A percentile compares a stretch with the other conserved stretches of the same genome.
Evolutionary conservation across 768 basidiomycete genomes (phyloP).

Genomic region (Xanthoconium purpureum): DNA sequence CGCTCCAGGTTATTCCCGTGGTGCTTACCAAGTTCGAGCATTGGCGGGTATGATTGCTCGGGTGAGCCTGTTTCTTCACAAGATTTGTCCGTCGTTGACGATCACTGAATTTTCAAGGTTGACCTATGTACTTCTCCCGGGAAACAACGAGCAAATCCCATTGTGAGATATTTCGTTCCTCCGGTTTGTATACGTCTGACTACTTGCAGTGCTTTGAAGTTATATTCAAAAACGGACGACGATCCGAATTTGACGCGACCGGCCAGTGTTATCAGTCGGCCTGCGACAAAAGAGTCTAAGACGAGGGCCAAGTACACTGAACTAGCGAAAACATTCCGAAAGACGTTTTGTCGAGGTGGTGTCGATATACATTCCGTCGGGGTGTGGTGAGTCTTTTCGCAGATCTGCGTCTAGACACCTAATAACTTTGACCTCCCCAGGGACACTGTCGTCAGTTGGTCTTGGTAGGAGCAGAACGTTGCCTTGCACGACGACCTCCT

Average conservation of each 20-base stretch:
- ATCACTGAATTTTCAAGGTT: slow-evolving; percentile 27
- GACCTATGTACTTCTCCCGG: slow-evolving; percentile 40
- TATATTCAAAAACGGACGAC: slow-evolving; percentile 31
- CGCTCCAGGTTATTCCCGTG: slow-evolving; percentile 43
- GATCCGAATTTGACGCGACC: slow-evolving; percentile 9
- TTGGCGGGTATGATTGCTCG: slow-evolving; percentile 44
- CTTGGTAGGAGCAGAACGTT: slow-evolving; percentile 29
- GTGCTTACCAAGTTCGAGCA: slow-evolving; percentile 44
- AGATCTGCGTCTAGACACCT: background rate
- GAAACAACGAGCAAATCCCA: slow-evolving; percentile 41
- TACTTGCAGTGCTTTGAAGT: slow-evolving; percentile 35
- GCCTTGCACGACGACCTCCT: slow-evolving; percentile 31
- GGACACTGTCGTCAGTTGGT: slow-evolving; percentile 49
- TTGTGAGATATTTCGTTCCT: slow-evolving; percentile 26
- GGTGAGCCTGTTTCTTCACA: slow-evolving; percentile 19
- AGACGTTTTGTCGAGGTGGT: slow-evolving; percentile 33
- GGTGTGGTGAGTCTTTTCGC: slow-evolving; percentile 34
- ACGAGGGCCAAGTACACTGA: slow-evolving; percentile 18
- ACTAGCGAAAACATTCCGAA: slow-evolving; percentile 31
- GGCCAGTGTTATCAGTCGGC: slow-evolving; percentile 7
- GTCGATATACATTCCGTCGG: slow-evolving; percentile 45
- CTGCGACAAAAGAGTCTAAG: slow-evolving; percentile 5
- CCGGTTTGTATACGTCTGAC: background rate
- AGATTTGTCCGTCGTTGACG: background rate
- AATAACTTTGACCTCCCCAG: slow-evolving; percentile 17